phyloP scores from a whole-genome alignment of 2,329 filamentous ascomycete species.

The Cercospora sesami region DNA sequence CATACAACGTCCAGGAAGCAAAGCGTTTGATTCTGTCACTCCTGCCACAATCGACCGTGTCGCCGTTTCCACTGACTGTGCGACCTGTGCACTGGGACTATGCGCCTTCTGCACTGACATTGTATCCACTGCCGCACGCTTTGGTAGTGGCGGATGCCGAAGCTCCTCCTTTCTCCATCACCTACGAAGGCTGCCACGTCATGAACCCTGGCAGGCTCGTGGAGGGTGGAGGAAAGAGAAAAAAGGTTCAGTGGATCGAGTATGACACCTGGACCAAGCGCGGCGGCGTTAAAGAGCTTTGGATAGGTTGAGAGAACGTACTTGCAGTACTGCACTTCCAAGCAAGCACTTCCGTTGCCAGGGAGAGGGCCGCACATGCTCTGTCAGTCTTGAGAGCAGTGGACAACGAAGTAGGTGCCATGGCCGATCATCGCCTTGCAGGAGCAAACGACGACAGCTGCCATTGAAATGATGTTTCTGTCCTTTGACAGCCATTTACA shows the following conservation, averaged over 20 bases:
- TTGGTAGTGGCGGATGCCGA: conserved; percentile 81
- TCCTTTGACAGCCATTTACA: not conserved
- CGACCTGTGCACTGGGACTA: conserved; percentile 92
- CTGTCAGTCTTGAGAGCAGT: not conserved
- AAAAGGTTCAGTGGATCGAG: conserved; percentile 77
- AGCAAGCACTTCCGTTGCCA: not conserved
- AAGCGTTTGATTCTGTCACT: conserved; percentile 75
- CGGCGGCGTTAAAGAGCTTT: conserved; percentile 64
- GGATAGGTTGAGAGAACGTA: conserved; percentile 28
- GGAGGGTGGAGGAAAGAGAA: conserved; percentile 59
- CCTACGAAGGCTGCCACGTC: conserved; percentile 92
- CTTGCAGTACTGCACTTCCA: not conserved
- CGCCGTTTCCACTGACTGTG: conserved; percentile 77
- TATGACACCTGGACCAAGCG: conserved; percentile 67
- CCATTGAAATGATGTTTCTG: not conserved
- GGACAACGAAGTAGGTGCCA: not conserved
- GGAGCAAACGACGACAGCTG: not conserved
- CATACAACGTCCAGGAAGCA: conserved; percentile 31
- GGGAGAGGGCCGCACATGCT: not conserved
- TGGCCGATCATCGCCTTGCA: not conserved
- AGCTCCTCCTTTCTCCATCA: conserved; percentile 78
- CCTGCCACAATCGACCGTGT: conserved; percentile 84
- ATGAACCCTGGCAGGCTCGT: conserved; percentile 86
- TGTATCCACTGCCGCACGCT: conserved; percentile 86
- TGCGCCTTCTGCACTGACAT: conserved; percentile 66